Evolutionary conservation across 768 basidiomycete genomes (phyloP), one percentile per base, ranked within the genome.

Genomic region (Lactifluus hygrophoroides): DNA sequence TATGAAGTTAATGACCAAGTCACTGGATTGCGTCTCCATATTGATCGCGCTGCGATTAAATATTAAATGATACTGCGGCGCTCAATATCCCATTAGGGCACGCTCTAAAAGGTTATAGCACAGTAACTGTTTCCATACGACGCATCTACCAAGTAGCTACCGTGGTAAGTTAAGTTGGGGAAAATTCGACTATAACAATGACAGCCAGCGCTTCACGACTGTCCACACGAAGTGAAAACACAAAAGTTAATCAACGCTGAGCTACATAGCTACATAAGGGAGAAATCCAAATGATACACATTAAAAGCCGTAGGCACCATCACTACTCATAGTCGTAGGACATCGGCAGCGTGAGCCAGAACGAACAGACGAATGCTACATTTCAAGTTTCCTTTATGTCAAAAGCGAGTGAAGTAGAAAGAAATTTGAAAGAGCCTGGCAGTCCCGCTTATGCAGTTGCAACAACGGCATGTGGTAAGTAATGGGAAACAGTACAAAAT

Each of bases 351-450:
- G 45, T 3, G 25, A 32, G 45, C 45, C 38, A 35, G 10, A 45
- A 25, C 27, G 45, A 48, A 58, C 40, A 17, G 13, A 47, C 46
- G n/a, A n/a, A 44, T 53, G 57, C 57, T 58, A 58, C 57, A 58
- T 46, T 58, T 53, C 34, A 21, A 17, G 23, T 21, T 27, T 53
- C 53, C 51, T 58, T 17, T 34, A 58, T 30, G 35, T 46, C 49
- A 47, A 47, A 40, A 16, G 7, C 5, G 7, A 47, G 10, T 25
- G 32, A 25, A 11, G 23, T 40, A 32, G n/a, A 21, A 43, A 35
- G n/a, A 19, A 30, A n/a, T n/a, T n/a, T n/a, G n/a, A n/a, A n/a
- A 46, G 9, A 47, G 5, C 42, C 23, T 23, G 23, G 45, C 43
- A 51, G 50, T 52, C 50, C 43, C 25, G 34, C 56, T 46, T 46